These are phyloP conservation scores for Geotrichum bryndzae DNA, from an alignment of 1,139 yeast genomes.

Conservation along the genomic window DNA sequence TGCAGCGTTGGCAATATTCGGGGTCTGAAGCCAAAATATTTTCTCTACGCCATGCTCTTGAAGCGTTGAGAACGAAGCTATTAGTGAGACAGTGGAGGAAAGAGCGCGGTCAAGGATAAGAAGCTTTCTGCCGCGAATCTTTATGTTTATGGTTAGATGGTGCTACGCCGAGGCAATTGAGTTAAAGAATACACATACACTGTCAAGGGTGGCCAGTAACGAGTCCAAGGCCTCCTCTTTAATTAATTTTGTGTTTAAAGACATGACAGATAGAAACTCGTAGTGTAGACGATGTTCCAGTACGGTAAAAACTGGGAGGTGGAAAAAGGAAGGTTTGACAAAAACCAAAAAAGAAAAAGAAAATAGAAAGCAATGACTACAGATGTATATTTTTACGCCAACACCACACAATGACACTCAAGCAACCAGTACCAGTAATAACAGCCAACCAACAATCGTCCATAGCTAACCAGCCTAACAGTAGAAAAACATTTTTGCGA, in stretches of 20 bases:
- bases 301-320: not conserved
- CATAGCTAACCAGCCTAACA: not conserved
- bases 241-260: conserved; percentile 25
- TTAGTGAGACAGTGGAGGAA: conserved; percentile 50
- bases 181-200: conserved; percentile 21
- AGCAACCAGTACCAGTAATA: not conserved
- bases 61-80: conserved; percentile 53
- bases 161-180: not conserved
- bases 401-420: not conserved
- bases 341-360: not conserved
- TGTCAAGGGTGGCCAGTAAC: conserved; percentile 32
- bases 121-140: conserved; percentile 33
- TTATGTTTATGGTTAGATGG: not conserved
- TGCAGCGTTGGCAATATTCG: conserved; percentile 19
- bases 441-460: not conserved
- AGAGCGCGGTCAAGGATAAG: conserved; percentile 53
- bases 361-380: not conserved
- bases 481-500: not conserved
- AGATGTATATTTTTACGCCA: not conserved
- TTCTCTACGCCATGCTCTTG: conserved; percentile 53
- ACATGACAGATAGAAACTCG: not conserved
- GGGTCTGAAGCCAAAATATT: conserved; percentile 50
- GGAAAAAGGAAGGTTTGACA: not conserved
- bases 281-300: not conserved
- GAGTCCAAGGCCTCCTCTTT: conserved; percentile 30